Percentiles rank a stretch among this genome's conserved stretches.
phyloP scores from a whole-genome alignment of 768 basidiomycete species.

The Psilocybe sp. region DNA sequence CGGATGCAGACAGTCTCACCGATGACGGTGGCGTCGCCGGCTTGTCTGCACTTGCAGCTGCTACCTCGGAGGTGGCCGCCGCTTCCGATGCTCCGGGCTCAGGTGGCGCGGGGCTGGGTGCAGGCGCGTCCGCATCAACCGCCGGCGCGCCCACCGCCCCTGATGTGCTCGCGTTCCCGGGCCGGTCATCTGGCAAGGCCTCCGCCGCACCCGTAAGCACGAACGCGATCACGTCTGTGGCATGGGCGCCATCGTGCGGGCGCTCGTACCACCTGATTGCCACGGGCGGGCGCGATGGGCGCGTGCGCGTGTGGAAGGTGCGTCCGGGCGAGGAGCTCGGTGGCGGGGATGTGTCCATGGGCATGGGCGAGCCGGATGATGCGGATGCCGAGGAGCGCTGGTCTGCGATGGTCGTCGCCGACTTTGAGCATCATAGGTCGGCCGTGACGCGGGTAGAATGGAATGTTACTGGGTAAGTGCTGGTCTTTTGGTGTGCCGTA shows the following conservation, averaged over 20 bases:
- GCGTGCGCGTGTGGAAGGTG: slow-evolving; percentile 88
- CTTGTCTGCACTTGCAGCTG: too few relatives aligned
- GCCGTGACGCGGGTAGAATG: slow-evolving; percentile 87
- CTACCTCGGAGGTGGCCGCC: too few relatives aligned
- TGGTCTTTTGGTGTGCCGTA: not conserved
- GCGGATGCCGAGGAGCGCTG: slow-evolving; percentile 52
- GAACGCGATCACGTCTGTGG: slow-evolving; percentile 74
- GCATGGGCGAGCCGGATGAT: slow-evolving; percentile 30
- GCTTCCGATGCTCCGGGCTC: too few relatives aligned
- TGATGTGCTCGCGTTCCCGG: too few relatives aligned
- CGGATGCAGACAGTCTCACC: not conserved
- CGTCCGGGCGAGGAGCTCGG: slow-evolving; percentile 52
- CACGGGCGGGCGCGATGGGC: slow-evolving; percentile 83
- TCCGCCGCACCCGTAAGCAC: slow-evolving; percentile 35
- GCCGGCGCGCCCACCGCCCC: not conserved
- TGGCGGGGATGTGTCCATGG: slow-evolving; percentile 23
- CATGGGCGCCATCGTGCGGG: slow-evolving; percentile 95
- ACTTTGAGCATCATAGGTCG: slow-evolving; percentile 85
- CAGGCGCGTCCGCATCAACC: not conserved
- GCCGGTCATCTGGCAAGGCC: slow-evolving; percentile 6
- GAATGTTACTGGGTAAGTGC: slow-evolving; percentile 79
- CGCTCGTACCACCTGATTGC: slow-evolving; percentile 94
- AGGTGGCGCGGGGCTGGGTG: too few relatives aligned
- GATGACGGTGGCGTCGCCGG: not conserved
- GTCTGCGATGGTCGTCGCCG: slow-evolving; percentile 74